Percentiles rank a stretch among this genome's conserved stretches.
Evolutionary conservation across 352 stramenopile genomes (phyloP).

Genomic region (Globisporangium radiosum): DNA sequence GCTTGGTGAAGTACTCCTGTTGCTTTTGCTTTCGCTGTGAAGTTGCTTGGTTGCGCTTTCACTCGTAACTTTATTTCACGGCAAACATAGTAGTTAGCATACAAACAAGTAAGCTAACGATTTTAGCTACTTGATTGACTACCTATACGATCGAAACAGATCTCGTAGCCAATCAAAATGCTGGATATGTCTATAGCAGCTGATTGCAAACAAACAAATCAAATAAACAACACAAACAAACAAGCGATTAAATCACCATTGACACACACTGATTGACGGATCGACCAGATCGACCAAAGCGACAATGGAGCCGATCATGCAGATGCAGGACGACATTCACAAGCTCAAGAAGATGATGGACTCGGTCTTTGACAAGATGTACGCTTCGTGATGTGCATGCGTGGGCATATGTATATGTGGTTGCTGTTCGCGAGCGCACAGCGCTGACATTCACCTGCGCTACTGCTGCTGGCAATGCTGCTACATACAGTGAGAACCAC

Average conservation of each 20-base stretch:
- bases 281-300: background rate
- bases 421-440: too few species aligned
- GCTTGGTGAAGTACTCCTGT: background rate
- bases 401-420: background rate
- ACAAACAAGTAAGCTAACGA: too few species aligned
- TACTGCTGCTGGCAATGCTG: background rate
- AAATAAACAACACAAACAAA: too few species aligned
- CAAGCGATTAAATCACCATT: too few species aligned
- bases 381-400: constrained; percentile 2
- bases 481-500: constrained; percentile 43
- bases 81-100: too few species aligned
- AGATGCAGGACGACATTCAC: constrained; percentile 89
- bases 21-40: background rate
- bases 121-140: too few species aligned
- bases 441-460: background rate
- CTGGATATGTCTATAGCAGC: too few species aligned
- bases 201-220: too few species aligned
- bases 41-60: too few species aligned
- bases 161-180: too few species aligned
- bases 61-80: too few species aligned
- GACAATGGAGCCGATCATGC: constrained; percentile 85
- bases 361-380: constrained; percentile 84
- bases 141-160: too few species aligned
- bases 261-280: background rate
- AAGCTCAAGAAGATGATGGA: constrained; percentile 91